phyloP scores from a whole-genome alignment of 1,284 basidiomycete genomes.

The Megacollybia platyphylla region DNA sequence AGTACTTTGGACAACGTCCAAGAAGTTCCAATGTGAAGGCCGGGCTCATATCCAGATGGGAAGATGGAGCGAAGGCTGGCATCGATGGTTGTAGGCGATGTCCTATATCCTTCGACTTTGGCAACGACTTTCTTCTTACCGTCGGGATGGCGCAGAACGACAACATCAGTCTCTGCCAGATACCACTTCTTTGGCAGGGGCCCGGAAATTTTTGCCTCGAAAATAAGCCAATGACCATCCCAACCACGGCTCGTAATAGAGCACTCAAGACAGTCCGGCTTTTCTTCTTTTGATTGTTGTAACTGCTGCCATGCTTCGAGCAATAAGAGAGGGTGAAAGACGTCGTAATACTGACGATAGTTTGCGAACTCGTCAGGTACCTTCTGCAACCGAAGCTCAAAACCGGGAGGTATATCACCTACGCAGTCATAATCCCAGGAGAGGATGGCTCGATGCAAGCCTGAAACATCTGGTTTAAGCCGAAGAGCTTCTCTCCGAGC shows the following conservation, averaged over 20 bases:
- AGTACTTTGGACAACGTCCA: constrained; percentile 79
- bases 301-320: constrained; percentile 93
- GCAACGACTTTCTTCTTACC: constrained; percentile 50
- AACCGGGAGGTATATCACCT: constrained; percentile 47
- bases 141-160: constrained; percentile 48
- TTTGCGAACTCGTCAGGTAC: constrained; percentile 62
- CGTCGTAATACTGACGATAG: constrained; percentile 57
- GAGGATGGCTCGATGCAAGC: constrained; percentile 71
- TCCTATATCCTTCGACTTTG: constrained; percentile 66
- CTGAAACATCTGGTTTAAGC: constrained; percentile 73
- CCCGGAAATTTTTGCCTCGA: constrained; percentile 53
- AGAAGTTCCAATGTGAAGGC: constrained; percentile 46
- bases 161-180: constrained; percentile 70
- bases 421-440: constrained; percentile 78
- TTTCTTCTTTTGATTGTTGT: constrained; percentile 60
- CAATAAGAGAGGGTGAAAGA: constrained; percentile 83
- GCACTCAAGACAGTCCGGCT: constrained; percentile 38
- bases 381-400: constrained; percentile 18
- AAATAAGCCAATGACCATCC: constrained; percentile 60
- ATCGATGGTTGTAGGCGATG: constrained; percentile 35
- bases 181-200: constrained; percentile 57
- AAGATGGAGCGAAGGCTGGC: constrained; percentile 37
- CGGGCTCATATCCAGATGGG: constrained; percentile 31
- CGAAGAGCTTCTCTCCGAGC: constrained; percentile 55
- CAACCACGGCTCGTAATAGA: constrained; percentile 53